Evolutionary conservation across 768 basidiomycete species (phyloP).

Genomic region (Nidularia sp.): DNA sequence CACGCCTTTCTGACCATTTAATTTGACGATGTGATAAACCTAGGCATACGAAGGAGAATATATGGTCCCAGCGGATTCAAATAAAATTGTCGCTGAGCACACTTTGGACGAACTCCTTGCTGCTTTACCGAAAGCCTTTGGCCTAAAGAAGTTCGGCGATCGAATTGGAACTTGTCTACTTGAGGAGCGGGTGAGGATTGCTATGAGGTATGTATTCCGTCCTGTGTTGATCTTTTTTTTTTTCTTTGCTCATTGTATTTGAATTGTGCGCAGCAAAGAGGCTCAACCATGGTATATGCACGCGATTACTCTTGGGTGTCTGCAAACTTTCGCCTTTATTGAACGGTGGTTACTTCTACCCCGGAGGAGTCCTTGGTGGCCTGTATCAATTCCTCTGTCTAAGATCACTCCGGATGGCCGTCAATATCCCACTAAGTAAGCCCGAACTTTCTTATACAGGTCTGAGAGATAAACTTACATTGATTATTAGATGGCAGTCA

Average conservation of each 20-base stretch:
- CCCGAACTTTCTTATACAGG: not conserved
- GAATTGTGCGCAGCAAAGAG: constrained; percentile 23
- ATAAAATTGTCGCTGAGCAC: constrained; percentile 30
- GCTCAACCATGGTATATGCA: constrained; percentile 29
- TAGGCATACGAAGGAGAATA: constrained; percentile 36
- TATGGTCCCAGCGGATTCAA: constrained; percentile 39
- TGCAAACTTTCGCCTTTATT: constrained; percentile 21
- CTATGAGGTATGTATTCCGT: constrained; percentile 37
- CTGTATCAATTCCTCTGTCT: constrained; percentile 15
- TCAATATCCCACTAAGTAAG: constrained; percentile 32
- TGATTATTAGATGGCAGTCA: constrained; percentile 21
- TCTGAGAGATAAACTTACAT: not conserved
- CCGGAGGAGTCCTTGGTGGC: constrained; percentile 14
- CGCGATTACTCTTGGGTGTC: constrained; percentile 12
- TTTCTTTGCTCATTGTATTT: not conserved
- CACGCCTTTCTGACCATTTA: not conserved
- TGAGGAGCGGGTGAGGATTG: constrained; percentile 38
- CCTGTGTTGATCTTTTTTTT: not conserved
- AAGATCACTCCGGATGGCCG: constrained; percentile 15
- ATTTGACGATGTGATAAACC: not conserved
- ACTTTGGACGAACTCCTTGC: constrained; percentile 38
- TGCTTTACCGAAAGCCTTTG: constrained; percentile 28
- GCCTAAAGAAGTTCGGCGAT: constrained; percentile 29
- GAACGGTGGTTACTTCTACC: constrained; percentile 38
- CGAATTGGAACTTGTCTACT: constrained; percentile 30